Conservation (phyloP, 2,329 filamentous ascomycete species). For the Hypoxylon sp. region DNA sequence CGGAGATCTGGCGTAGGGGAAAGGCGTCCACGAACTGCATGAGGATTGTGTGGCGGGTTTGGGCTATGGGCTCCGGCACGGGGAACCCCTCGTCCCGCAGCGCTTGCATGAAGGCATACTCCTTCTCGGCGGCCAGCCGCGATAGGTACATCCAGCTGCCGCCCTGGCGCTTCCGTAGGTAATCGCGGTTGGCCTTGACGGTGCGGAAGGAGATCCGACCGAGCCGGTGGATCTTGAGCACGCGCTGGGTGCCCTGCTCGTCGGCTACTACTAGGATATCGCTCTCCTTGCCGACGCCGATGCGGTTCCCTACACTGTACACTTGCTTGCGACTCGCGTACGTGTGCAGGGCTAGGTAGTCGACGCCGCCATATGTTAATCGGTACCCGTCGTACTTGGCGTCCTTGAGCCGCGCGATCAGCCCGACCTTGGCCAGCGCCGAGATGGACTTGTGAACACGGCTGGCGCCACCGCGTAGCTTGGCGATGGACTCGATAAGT, state of each 20-base stretch:
- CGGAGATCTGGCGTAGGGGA: slow-evolving; percentile 88
- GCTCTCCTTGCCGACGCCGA: slow-evolving; percentile 97
- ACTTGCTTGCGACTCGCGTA: slow-evolving; percentile 84
- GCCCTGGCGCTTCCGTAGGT: slow-evolving; percentile 76
- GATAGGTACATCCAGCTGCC: slow-evolving; percentile 99
- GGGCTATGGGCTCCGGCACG: slow-evolving; percentile 88
- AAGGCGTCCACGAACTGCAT: slow-evolving; percentile 96
- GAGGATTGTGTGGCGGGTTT: slow-evolving; percentile 95
- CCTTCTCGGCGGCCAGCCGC: slow-evolving; percentile 90
- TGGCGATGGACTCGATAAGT: slow-evolving; percentile 86
- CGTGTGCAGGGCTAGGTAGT: slow-evolving; percentile 95
- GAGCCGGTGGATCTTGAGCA: slow-evolving; percentile 96
- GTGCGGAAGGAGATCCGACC: slow-evolving; percentile 97
- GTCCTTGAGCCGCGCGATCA: slow-evolving; percentile 95
- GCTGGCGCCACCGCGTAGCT: slow-evolving; percentile 81
- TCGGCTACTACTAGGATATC: slow-evolving; percentile 96
- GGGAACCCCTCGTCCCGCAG: slow-evolving; percentile 87
- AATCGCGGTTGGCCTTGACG: slow-evolving; percentile 96
- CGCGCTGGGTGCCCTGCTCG: slow-evolving; percentile 79
- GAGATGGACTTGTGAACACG: slow-evolving; percentile 91
- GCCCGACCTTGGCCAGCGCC: slow-evolving; percentile 87
- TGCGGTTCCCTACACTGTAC: slow-evolving; percentile 93
- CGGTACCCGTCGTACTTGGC: slow-evolving; percentile 98
- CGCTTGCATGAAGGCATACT: slow-evolving; percentile 94
- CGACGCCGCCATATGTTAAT: slow-evolving; percentile 94